Evolutionary conservation across 2,329 filamentous ascomycete genomes (phyloP), one percentile per base, ranked within the genome.

Genomic region (Didymella segeticola): DNA sequence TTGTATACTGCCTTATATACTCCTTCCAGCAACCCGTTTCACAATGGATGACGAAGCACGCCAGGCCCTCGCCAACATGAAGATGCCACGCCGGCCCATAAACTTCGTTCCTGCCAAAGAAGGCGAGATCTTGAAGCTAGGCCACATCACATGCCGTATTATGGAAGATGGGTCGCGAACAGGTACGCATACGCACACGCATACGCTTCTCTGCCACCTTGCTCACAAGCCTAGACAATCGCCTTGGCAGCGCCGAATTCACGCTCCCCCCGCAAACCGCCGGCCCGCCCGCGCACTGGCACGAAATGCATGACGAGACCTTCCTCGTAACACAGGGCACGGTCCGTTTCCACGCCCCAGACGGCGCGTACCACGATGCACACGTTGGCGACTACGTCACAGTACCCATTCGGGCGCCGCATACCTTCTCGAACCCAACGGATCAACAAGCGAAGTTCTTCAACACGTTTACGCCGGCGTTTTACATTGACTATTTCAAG

Each of bases 401-500:
- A 1, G 80, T 86, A 4, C 82, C 83, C 1, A 79, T 78, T 29
- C 77, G 82, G 7, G 78, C 79, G 11, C 82, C 83, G 9, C 82
- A 85, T 63, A 84, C 80, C 0, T 85, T 86, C 68, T 77, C 72
- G 43, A 85, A 86, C 50, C 80, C 83, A 0, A 79, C 77, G 36
- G 79, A 83, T 41, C 76, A 81, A 59, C 81, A 83, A 56, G 79
- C 81, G 3, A 78, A 77, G 57, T 82, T 86, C 65, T 78, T 84
- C 74, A 85, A 84, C 64, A 85, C 83, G 0, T 82, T 78, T 52
- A 85, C 81, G 20, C 83, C 83, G 0, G 79, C 79, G 2, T 83
- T 82, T 60, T 84, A 83, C 61, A 81, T 85, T 57, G 80, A 83
- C 53, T 84, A 84, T 61, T 84, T 85, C 69, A 82, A 81, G 71